Conservation (phyloP, 2,329 filamentous ascomycete species). For the Colletotrichum simmondsii region DNA sequence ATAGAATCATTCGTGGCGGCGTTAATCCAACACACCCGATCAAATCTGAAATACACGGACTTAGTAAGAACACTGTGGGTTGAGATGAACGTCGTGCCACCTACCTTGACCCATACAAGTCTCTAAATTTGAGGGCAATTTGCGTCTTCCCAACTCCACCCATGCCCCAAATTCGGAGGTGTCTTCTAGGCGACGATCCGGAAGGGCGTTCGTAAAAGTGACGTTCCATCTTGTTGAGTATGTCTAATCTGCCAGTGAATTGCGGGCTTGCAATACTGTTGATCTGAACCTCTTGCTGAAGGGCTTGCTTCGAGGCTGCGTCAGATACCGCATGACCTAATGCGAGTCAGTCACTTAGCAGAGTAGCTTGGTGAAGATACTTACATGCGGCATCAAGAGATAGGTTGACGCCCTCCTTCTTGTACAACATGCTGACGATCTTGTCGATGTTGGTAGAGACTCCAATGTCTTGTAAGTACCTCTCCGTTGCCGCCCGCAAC, state of each 20-base stretch:
- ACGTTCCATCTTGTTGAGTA: constrained; percentile 37
- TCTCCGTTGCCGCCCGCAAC: constrained; percentile 38
- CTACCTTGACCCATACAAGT: constrained; percentile 36
- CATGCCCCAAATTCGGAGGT: constrained; percentile 42
- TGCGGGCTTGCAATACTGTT: constrained; percentile 1
- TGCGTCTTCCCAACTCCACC: constrained; percentile 45
- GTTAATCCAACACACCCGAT: constrained; percentile 44
- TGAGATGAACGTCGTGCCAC: background rate
- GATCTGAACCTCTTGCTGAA: background rate
- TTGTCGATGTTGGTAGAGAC: constrained; percentile 36
- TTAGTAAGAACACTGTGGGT: background rate
- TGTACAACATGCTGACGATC: constrained; percentile 35
- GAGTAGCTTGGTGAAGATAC: constrained; percentile 5
- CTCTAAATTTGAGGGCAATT: constrained; percentile 41
- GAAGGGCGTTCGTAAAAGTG: constrained; percentile 22
- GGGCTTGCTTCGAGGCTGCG: background rate
- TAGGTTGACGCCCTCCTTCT: constrained; percentile 28
- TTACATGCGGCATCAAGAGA: constrained; percentile 38
- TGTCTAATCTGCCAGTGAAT: constrained; percentile 40
- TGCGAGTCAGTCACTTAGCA: background rate
- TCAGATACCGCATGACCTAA: constrained; percentile 17
- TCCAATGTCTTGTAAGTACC: constrained; percentile 36
- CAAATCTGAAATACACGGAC: constrained; percentile 36
- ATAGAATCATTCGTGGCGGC: constrained; percentile 38
- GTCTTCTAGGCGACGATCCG: constrained; percentile 15